phyloP scores from a whole-genome alignment of 192 early-diverging fungal genomes.

The Kappamyces sp. region DNA sequence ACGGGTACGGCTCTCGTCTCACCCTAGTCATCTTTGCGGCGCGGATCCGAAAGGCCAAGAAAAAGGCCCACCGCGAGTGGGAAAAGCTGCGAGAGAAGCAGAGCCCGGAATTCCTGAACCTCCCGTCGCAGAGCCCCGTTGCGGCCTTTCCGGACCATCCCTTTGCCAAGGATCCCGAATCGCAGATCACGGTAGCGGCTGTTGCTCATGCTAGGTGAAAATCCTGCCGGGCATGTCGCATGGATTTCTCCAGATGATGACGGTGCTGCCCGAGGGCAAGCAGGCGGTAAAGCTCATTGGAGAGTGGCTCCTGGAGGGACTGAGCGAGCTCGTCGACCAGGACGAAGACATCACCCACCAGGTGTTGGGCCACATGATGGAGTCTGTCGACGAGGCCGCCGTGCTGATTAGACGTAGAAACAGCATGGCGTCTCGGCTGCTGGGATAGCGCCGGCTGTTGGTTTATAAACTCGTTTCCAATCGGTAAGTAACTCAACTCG shows the following conservation, averaged over 20 bases:
- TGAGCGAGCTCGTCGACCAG: conserved; percentile 17
- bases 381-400: no score
- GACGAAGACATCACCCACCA: no score
- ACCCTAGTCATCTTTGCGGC: conserved; percentile 71
- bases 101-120: conserved; percentile 14
- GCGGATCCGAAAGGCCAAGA: conserved; percentile 78
- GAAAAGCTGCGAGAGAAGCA: conserved; percentile 26
- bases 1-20: conserved; percentile 32
- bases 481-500: no score
- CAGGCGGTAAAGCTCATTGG: conserved; percentile 33
- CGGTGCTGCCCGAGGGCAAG: conserved; percentile 65
- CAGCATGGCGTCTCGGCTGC: no score
- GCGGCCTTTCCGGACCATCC: conserved; percentile 29
- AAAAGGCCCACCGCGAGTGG: conserved; percentile 43
- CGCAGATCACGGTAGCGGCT: conserved; percentile 32
- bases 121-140: conserved; percentile 3
- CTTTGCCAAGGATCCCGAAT: conserved; percentile 40
- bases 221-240: conserved; percentile 69
- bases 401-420: no score
- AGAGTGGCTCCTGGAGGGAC: conserved; percentile 39
- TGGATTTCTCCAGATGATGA: conserved; percentile 58
- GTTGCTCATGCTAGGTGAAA: conserved; percentile 35
- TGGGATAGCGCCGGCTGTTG: no score
- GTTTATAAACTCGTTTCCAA: no score
- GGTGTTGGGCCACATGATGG: no score